Evolutionary conservation across 805 yeast species (phyloP).

Genomic region (Lachancea mirantina): DNA sequence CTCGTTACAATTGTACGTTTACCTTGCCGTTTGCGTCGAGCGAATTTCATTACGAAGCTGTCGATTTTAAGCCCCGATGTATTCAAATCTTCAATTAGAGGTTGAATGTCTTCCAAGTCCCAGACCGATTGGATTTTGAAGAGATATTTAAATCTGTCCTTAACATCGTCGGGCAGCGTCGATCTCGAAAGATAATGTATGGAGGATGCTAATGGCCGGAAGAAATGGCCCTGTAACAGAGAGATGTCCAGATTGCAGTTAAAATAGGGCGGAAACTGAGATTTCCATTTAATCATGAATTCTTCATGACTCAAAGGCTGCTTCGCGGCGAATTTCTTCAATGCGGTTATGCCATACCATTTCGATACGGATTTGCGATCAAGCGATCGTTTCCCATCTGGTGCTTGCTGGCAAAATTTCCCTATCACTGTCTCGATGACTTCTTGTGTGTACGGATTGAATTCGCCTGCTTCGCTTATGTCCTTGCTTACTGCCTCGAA

Average conservation of each 20-base stretch:
- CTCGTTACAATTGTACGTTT: slow-evolving; percentile 33
- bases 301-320: slow-evolving; percentile 37
- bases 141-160: slow-evolving; percentile 43
- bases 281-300: slow-evolving; percentile 56
- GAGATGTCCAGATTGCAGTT: slow-evolving; percentile 51
- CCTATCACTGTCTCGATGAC: slow-evolving; percentile 45
- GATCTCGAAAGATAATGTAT: slow-evolving; percentile 49
- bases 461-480: slow-evolving; percentile 29
- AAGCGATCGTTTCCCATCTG: slow-evolving; percentile 31
- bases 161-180: slow-evolving; percentile 43
- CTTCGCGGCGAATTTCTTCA: slow-evolving; percentile 34
- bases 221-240: slow-evolving; percentile 49
- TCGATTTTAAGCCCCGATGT: slow-evolving; percentile 47
- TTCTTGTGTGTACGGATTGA: slow-evolving; percentile 31
- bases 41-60: slow-evolving; percentile 54
- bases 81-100: slow-evolving; percentile 57
- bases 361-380: slow-evolving; percentile 39
- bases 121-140: slow-evolving; percentile 51
- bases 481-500: slow-evolving; percentile 24
- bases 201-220: slow-evolving; percentile 37
- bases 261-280: slow-evolving; percentile 55
- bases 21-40: slow-evolving; percentile 45
- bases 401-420: slow-evolving; percentile 34
- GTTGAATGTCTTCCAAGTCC: slow-evolving; percentile 55
- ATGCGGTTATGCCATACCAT: slow-evolving; percentile 59